Base-by-base conservation (phyloP, 192 early-diverging fungal species). In the Rhizophagus prolifer region DNA sequence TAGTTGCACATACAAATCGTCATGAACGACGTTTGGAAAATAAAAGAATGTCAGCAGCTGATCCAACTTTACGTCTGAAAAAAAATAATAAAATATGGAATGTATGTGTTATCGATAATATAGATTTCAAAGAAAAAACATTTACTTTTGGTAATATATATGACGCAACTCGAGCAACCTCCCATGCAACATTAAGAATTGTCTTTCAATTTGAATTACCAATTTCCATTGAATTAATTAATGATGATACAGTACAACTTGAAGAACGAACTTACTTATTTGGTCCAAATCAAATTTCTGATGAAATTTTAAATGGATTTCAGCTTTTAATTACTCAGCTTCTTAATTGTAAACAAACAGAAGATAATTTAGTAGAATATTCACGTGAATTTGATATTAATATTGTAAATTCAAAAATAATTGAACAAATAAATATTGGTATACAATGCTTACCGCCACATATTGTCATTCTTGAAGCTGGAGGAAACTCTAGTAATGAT, bases 401-500 rank as follows among this genome's bases (percentile, higher is more conserved):
- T 38, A 13, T 25, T 38, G 16, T 26, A 6, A n/a, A 26, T 25
- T 13, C 30, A 38, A 36, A 60, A 38, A 31, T 73, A n/a, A 9
- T 46, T 46, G 34, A 73, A 36, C 3, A 61, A 60, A 61, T 73
- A 19, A n/a, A 34, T 38, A 66, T 31, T 66, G 4, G 6, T 21
- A 19, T 66, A 19, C 28, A 61, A 72, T 19, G 21, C 25, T 25
- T 21, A 16, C 26, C 47, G 36, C 54, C 25, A 21, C 54, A 72
- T 59, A 31, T 72, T 19, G 28, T 72, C n/a, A 72, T 72, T 59
- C 28, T 72, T 34, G 58, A 72, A n/a, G 28, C 58, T 60, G 71
- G 30, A 36, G n/a, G 10, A 36, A 26, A 25, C 34, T 30, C 71
- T 44, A 72, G 31, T 14, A 25, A 6, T 28, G n/a, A 72, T 72